Evolutionary conservation across 1,284 basidiomycete genomes (phyloP).

Genomic region (Sporisorium reilianum): DNA sequence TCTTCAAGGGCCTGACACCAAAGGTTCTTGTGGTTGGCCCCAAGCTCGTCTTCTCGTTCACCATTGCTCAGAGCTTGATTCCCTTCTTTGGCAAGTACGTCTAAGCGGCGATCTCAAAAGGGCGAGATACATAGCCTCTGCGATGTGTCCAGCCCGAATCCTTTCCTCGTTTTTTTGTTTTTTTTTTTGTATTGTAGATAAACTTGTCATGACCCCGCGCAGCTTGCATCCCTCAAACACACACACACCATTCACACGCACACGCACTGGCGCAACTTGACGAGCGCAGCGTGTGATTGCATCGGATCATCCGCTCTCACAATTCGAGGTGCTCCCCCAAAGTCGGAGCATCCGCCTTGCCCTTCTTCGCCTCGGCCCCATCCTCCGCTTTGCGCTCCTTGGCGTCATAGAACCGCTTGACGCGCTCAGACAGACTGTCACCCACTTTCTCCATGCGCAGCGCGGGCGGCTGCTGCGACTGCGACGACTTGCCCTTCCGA

Average conservation of each 20-base stretch:
- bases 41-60: slow-evolving; percentile 98
- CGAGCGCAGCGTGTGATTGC: neutral
- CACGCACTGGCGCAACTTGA: neutral
- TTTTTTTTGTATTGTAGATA: slow-evolving; percentile 19
- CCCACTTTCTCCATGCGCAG: slow-evolving; percentile 47
- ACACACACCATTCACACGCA: slow-evolving; percentile 16
- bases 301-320: slow-evolving; percentile 5
- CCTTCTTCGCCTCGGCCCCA: neutral
- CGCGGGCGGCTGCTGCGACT: slow-evolving; percentile 3
- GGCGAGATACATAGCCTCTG: no score
- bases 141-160: neutral
- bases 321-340: slow-evolving; percentile 24
- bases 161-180: no score
- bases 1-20: slow-evolving; percentile 93
- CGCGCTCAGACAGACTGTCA: slow-evolving; percentile 45
- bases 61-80: slow-evolving; percentile 94
- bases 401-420: slow-evolving; percentile 48
- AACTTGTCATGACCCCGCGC: neutral
- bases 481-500: neutral
- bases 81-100: slow-evolving; percentile 83
- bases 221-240: neutral
- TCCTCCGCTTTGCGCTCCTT: slow-evolving; percentile 11
- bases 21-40: slow-evolving; percentile 92
- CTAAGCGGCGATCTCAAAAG: no score
- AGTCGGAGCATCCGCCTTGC: neutral